Evolutionary conservation across 2,329 filamentous ascomycete species (phyloP).

Genomic region (Xylaria arbuscula): DNA sequence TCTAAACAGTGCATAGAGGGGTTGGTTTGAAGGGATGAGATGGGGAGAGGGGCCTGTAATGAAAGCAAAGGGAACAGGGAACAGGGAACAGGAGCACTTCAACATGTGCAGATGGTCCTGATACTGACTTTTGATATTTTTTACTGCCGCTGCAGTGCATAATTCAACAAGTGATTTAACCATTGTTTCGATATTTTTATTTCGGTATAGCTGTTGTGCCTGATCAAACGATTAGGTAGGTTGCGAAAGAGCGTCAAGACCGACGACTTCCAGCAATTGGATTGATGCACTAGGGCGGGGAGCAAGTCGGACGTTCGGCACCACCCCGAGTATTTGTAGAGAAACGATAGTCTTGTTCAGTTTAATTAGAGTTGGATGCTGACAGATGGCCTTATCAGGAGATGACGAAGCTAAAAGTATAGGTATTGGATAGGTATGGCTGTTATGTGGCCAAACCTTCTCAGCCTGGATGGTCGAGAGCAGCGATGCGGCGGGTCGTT

Average conservation of each 20-base stretch:
- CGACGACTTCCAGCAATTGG: neutral
- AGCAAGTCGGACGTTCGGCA: neutral
- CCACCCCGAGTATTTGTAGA: neutral
- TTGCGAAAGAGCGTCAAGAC: neutral
- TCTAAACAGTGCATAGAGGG: neutral
- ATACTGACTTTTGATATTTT: slow-evolving; percentile 58
- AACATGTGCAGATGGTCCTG: neutral
- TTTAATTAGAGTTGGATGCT: neutral
- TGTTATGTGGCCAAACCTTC: neutral
- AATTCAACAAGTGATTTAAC: slow-evolving; percentile 64
- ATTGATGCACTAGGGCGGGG: neutral
- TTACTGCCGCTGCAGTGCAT: slow-evolving; percentile 62
- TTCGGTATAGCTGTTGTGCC: neutral
- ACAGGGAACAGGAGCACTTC: no score
- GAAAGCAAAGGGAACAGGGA: neutral
- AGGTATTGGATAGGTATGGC: neutral
- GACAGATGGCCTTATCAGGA: neutral
- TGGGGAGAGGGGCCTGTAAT: neutral
- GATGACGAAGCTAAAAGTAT: neutral
- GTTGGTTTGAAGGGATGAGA: neutral
- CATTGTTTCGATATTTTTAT: slow-evolving; percentile 17
- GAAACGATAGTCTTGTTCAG: neutral
- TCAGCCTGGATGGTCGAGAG: slow-evolving; percentile 43
- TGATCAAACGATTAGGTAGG: neutral
- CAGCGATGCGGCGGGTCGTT: slow-evolving; percentile 14